Base-by-base conservation (phyloP, 352 stramenopile genomes). In the Saprolegnia diclina region DNA sequence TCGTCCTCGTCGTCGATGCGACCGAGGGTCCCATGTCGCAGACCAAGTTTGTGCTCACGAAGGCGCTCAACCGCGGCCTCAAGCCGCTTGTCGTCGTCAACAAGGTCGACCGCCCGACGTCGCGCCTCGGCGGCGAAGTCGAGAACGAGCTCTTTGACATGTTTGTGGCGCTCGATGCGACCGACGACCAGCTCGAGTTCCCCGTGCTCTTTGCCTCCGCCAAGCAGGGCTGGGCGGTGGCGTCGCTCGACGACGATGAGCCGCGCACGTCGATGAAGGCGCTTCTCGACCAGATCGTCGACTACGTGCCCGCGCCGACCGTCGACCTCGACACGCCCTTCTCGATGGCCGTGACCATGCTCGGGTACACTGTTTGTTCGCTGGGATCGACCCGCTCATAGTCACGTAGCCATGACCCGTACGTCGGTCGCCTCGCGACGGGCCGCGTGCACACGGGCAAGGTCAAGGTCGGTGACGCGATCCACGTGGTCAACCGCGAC, bases 11-110 rank as follows among this genome's bases (percentile, higher is more conserved):
- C 5, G 97, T 99, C 9, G 96, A 99, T 78, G 96, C 96, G 5
- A 97, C 87, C 0, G 97, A 99, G 77, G 97, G 97, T 1, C 86
- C 87, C 29, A 99, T 99, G 93, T 95, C 90, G 32, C 97, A 99
- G 73, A 99, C 97, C 61, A 99, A 99, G 76, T 99, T 99, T 73
- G 97, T 99, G 45, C 78, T 99, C n/a, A 95, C 81, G 40, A 97
- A 98, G 74, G 97, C 97, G 42, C 80, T 99, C 22, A 87, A 92
- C 57, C 77, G 88, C 21, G 91, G 91, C 32, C 75, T 99, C 4
- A 94, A 95, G 74, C 94, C 95, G 18, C 78, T 99, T 11, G 95
- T 99, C 21, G 94, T 99, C 21, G 85, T 99, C 61, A 99, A 99
- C 85, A 99, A 99, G 84, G 93, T 98, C 38, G 97, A 99, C 77